These are phyloP conservation scores for Hypoxylon sp. DNA, from an alignment of 2,329 filamentous ascomycete species.

Conservation along the genomic window DNA sequence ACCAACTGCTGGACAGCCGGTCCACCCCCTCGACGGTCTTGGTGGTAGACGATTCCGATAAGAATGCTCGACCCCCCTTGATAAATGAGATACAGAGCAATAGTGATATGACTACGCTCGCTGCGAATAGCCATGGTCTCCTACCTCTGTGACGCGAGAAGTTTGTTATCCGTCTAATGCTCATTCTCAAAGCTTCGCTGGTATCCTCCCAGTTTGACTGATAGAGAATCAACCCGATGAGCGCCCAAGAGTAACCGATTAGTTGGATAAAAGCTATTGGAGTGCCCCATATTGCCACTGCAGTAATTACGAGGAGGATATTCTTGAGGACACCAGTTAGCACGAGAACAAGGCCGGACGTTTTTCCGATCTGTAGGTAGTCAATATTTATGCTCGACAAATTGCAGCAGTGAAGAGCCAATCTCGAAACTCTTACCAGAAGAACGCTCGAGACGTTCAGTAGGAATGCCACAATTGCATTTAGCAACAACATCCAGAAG, in stretches of 20 bases:
- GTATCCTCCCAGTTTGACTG: constrained; percentile 53
- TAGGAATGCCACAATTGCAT: constrained; percentile 84
- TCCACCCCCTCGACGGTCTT: constrained; percentile 12
- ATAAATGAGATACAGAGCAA: constrained; percentile 13
- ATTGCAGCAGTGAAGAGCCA: neutral
- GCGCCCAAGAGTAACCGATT: constrained; percentile 82
- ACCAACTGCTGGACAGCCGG: constrained; percentile 25
- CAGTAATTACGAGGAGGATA: constrained; percentile 83
- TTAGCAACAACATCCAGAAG: constrained; percentile 75
- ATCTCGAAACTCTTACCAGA: constrained; percentile 70
- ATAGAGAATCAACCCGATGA: constrained; percentile 66
- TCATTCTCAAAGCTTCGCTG: constrained; percentile 13
- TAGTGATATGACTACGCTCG: constrained; percentile 17
- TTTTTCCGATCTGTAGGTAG: constrained; percentile 81
- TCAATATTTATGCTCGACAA: constrained; percentile 11
- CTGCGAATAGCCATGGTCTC: constrained; percentile 19
- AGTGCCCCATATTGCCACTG: constrained; percentile 84
- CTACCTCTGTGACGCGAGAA: constrained; percentile 7
- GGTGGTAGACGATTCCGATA: neutral
- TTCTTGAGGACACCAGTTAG: constrained; percentile 90
- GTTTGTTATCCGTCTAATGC: neutral
- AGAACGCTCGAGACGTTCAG: constrained; percentile 90
- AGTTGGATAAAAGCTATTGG: constrained; percentile 79
- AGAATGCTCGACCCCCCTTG: neutral
- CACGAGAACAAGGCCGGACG: constrained; percentile 87